Evolutionary conservation across 306 rosid genomes (phyloP).

Genomic region (Albizia julibrissin): DNA sequence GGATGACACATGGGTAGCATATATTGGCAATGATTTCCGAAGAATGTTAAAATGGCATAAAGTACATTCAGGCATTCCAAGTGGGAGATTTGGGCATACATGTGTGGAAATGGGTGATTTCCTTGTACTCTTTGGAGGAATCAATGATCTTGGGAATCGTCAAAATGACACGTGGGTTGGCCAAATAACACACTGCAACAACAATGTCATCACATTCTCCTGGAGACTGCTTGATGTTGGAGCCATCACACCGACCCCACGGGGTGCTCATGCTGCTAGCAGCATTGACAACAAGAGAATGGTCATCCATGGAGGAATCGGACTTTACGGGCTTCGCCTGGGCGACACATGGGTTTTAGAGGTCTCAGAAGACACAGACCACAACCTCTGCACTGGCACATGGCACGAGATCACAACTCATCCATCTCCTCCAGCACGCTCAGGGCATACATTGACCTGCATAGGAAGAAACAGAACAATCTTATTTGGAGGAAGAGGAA

Average conservation of each 20-base stretch:
- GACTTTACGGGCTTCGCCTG: constrained; percentile 63
- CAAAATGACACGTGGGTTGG: constrained; percentile 95
- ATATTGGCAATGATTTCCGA: constrained; percentile 58
- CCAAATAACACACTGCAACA: constrained; percentile 47
- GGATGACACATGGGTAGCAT: constrained; percentile 92
- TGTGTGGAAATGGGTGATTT: constrained; percentile 63
- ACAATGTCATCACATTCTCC: constrained; percentile 52
- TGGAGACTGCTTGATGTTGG: constrained; percentile 80
- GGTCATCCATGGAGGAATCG: constrained; percentile 93
- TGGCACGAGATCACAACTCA: constrained; percentile 66
- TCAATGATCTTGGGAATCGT: constrained; percentile 84
- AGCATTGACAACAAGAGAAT: constrained; percentile 65
- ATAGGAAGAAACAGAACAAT: constrained; percentile 56
- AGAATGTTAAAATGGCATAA: constrained; percentile 69
- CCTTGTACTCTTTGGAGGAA: constrained; percentile 92
- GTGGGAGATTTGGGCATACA: constrained; percentile 94
- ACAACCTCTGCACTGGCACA: constrained; percentile 49
- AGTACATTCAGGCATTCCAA: constrained; percentile 77
- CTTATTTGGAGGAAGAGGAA: constrained; percentile 91
- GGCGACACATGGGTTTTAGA: constrained; percentile 90
- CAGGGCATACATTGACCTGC: constrained; percentile 88
- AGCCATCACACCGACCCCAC: constrained; percentile 56
- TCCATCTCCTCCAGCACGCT: constrained; percentile 87
- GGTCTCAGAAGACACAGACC: constrained; percentile 70
- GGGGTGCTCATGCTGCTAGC: constrained; percentile 92